Evolutionary conservation across 495 filamentous ascomycete species (phyloP), one percentile per base, ranked within the genome.

Genomic region (Corynascus novoguineensis): DNA sequence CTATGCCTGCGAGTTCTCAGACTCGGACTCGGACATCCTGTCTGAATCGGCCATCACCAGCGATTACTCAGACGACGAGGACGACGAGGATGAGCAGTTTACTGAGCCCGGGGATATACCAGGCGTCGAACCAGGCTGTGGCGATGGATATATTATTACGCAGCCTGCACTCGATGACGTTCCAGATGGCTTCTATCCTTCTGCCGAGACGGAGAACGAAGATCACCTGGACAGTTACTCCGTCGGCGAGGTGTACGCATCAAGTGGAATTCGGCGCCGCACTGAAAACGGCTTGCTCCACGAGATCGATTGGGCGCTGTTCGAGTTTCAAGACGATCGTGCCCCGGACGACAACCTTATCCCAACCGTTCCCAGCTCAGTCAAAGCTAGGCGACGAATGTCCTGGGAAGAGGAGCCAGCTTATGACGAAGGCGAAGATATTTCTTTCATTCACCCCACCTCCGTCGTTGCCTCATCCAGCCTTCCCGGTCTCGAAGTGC

Each of bases 251-350:
- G 75, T 97, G 28, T 87, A 95, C 57, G 92, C 92, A 17, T 95
- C 90, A 1, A 95, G 89, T 17, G 92, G 92, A 9, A 83, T 96
- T 53, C 80, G 88, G 17, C 83, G 93, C 3, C 84, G 84, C 62
- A 77, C 69, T 0, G 53, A 63, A 11, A 75, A 82, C 25, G 81
- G 81, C 6, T 70, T 92, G 12, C 78, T 87, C 14, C 92, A 97
- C 63, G 92, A 97, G 68, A 91, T 97, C 57, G 92, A 97, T 68
- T 97, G 92, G 92, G 91, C 92, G 0, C 73, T 97, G 10, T 88
- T 97, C 58, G 86, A 91, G 65, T 86, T 97, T 49, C 72, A 85
- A 19, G 75, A 85, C 8, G 78, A 83, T 17, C 83, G 92, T 12
- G 74, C 84, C 51, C 86, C 89, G n/a, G 74, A 78, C 0, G 78